phyloP scores from a whole-genome alignment of 345 rosid genomes.

The Gossypium raimondii region DNA sequence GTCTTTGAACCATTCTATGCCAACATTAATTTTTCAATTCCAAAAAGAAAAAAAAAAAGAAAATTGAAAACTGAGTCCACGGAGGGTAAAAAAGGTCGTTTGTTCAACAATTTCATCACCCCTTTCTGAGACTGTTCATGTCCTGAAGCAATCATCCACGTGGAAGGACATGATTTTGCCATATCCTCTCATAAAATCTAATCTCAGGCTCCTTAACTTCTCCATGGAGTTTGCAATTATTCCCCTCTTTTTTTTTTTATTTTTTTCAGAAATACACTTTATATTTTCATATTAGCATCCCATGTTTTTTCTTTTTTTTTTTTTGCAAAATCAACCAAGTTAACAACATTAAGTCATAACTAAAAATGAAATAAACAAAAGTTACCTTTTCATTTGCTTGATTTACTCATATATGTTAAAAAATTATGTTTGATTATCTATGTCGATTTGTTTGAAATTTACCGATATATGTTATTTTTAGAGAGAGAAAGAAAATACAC shows the following conservation, averaged over 20 bases:
- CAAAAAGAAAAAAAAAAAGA: not conserved
- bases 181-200: not conserved
- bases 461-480: too few species aligned
- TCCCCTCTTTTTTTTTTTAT: not conserved
- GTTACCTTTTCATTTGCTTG: too few species aligned
- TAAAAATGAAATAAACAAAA: not conserved
- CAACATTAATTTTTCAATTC: not conserved
- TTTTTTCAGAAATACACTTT: not conserved
- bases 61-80: not conserved
- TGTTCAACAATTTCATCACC: not conserved
- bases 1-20: not conserved
- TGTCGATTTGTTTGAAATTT: too few species aligned
- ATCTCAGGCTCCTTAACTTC: not conserved
- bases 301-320: too few species aligned
- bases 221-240: not conserved
- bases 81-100: not conserved
- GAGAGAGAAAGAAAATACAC: too few species aligned
- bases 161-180: constrained; percentile 14
- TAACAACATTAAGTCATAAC: too few species aligned
- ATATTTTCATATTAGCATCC: not conserved
- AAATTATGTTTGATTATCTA: too few species aligned
- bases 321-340: too few species aligned
- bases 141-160: constrained; percentile 6
- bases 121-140: not conserved
- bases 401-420: too few species aligned